Evolutionary conservation across 2,329 filamentous ascomycete species (phyloP), one percentile per base, ranked within the genome.

Genomic region (Epichloe typhina): DNA sequence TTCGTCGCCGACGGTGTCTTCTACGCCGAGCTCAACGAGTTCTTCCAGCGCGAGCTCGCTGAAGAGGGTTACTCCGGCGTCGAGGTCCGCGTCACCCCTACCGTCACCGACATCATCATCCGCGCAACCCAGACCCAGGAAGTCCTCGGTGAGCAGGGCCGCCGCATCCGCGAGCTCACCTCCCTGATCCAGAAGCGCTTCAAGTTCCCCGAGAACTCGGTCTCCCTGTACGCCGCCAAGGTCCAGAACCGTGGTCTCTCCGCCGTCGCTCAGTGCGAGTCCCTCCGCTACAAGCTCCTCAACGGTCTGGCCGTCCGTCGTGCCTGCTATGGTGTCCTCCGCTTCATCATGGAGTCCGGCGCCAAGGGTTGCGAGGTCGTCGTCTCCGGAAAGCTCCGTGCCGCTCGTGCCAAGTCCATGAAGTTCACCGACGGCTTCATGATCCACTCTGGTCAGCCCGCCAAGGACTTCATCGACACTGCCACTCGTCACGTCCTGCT

Each of bases 361-460:
- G 93, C 93, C 75, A 98, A 98, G 87, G 93, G 93, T 75, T 98
- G 93, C 74, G 93, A 98, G 80, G 93, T 98, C 62, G 93, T 98
- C 70, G 93, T 98, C 63, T 96, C 89, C 64, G 93, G 93, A 74
- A 98, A 98, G 85, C 87, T 98, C 66, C 86, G 93, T 70, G 93
- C 93, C 73, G 93, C 93, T 68, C 89, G 93, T 81, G 93, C 93
- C 76, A 98, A 98, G 88, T 88, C 82, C 79, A 98, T 98, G 93
- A 98, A 98, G 86, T 98, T 98, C 86, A 98, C 93, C 75, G 90
- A 98, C 75, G 93, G 93, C 72, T 98, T 98, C 88, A 98, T 98
- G 93, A 98, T 98, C 78, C 93, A 98, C 88, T 98, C 93, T 68
- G 93, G 93, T 77, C 93, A 98, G 75, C 93, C 93, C 69, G 93